Base-by-base conservation (phyloP, 495 filamentous ascomycete genomes). In the Bryoglossum gracile region DNA sequence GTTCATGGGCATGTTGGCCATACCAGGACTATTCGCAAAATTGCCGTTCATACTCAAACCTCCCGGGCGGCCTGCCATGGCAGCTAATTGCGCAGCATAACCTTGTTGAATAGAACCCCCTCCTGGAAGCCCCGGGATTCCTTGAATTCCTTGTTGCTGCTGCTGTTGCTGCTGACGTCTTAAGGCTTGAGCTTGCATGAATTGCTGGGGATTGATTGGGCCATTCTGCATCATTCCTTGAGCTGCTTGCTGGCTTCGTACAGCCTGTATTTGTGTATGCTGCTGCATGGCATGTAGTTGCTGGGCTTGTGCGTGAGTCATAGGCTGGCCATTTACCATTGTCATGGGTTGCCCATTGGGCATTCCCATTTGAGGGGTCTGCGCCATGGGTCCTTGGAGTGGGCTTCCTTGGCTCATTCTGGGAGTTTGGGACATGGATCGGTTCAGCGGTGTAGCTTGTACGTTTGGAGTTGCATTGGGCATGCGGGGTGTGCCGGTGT, bases 401-500 rank as follows among this genome's bases (percentile, higher is more conserved):
- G 85, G 82, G 58, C 84, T 90, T 28, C 73, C 78, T 57, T 88
- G 86, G 32, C 67, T 72, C 74, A 88, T 82, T 9, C 84, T 77
- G 50, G 83, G 81, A 11, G 80, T 86, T 8, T 83, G 80, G 18
- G 84, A 84, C 21, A 77, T 76, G 26, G 80, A 77, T 50, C 82
- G 80, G 61, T 81, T 81, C 14, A 83, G 77, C 0, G 83, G 78
- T 2, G 81, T 94, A 43, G 73, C 80, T 53, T 85, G 83, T 73
- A 91, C 82, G 48, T 82, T 84, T 11, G 89, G 89, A 0, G 89
- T 94, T 16, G 81, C 76, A 48, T 82, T 84, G 8, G 77, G 74
- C 73, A 94, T 83, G 51, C 87, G 81, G 4, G 90, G 90, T 4
- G 90, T 96, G 10, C 83, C 83, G 28, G 86, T 82, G 46, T 82